Conservation (phyloP, 2,329 filamentous ascomycete species). For the Paracorniculantispora psalliotae region DNA sequence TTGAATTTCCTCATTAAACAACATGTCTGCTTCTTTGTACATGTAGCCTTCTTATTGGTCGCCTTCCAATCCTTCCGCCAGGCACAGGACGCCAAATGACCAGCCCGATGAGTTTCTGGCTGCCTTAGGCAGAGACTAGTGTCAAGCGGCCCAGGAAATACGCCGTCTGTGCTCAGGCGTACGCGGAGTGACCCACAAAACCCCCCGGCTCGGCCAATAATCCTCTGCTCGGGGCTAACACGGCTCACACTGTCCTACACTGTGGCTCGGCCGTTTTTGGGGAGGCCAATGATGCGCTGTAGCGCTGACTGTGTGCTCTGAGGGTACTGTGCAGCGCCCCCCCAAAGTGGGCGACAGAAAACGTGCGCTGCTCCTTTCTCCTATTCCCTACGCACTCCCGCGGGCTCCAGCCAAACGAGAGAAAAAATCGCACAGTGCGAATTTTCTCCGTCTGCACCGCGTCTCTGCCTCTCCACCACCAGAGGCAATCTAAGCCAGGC, state of each 20-base stretch:
- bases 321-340: background rate
- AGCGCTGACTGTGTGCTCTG: background rate
- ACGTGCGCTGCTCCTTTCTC: background rate
- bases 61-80: background rate
- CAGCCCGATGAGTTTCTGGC: conserved; percentile 2
- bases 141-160: conserved; percentile 10
- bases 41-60: background rate
- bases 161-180: conserved; percentile 1
- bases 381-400: background rate
- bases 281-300: background rate
- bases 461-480: conserved; percentile 3
- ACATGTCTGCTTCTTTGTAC: too few relatives aligned
- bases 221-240: background rate
- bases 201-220: background rate
- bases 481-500: conserved; percentile 9
- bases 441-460: background rate
- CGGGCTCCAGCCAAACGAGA: background rate
- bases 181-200: background rate
- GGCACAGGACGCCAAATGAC: too few relatives aligned
- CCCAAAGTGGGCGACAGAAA: background rate
- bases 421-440: conserved; percentile 7
- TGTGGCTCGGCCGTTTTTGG: background rate
- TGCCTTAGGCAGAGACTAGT: conserved; percentile 12
- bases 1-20: too few relatives aligned
- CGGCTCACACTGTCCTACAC: conserved; percentile 8